Evolutionary conservation across 1,139 yeast genomes (phyloP), one percentile per base, ranked within the genome.

Genomic region (Magnusiomyces sp.): DNA sequence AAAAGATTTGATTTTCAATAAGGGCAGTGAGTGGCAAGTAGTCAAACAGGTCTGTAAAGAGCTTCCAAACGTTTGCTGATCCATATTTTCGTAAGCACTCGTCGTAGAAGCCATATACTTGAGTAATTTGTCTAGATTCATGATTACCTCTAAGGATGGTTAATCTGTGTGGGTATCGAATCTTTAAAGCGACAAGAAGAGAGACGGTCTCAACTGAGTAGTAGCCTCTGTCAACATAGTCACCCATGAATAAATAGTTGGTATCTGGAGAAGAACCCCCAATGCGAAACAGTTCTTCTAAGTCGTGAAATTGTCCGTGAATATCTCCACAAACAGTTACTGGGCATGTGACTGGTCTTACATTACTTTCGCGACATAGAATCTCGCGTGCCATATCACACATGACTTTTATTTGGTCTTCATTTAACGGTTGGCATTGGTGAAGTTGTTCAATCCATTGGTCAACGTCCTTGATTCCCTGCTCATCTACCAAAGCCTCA

Each of bases 251-350:
- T 56, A 85, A 70, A 66, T 89, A 83, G 71, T 84, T 80, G 46
- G 95, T 77, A 64, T 77, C 81, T 1, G 95, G 95, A 59, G 92
- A 83, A 48, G 86, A 85, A 5, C 97, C 97, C 6, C 96, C 96
- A 59, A 87, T 82, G 50, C 75, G 73, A 70, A 92, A 90, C 49
- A 92, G 73, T 55, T 95, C 95, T 67, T 92, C 73, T 56, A 92
- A 71, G 68, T 92, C 98, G 69, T 94, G 97, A 56, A 92, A 78
- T 69, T 92, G 98, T 14, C 98, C 98, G 65, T 92, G 98, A 41
- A 92, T 92, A 66, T 92, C 97, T 50, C 99, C 99, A 71, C 98
- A 94, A 47, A 92, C 87, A n/a, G 97, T 90, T 46, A 88, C 96
- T 2, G 98, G 98, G 0, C 95, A 94, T 59, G 83, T 87, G 41